Base-by-base conservation (phyloP, 805 yeast species). In the Pichia manshurica region DNA sequence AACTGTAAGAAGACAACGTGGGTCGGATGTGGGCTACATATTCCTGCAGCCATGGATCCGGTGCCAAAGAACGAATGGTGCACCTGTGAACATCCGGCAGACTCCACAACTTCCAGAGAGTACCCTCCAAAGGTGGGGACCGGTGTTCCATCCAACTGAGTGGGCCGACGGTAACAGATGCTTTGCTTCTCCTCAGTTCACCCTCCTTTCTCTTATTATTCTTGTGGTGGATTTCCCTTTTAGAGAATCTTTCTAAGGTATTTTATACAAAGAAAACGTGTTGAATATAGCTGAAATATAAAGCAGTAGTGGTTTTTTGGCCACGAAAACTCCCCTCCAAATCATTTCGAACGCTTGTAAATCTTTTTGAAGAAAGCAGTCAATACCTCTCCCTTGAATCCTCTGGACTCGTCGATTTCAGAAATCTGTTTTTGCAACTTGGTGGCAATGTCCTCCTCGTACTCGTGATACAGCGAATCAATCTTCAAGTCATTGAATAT, bases 331-430 rank as follows among this genome's bases (percentile, higher is more conserved):
- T 8, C 7, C 17, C 13, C 15, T 29, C 22, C 13, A 17, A 20
- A 32, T 42, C 79, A 91, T 73, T 91, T 93, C 53, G 82, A 78
- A 68, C 99, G 86, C 74, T 89, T 90, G 81, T 93, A 93, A 60
- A 93, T 86, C 72, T 93, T 93, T 66, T 79, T 75, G 61, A 93
- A 78, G 74, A 93, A 93, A 4, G 81, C 81, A 25, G 87, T 77
- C 57, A 93, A 74, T n/a, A 88, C 96, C 39, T 82, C 84, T 55
- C 77, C 79, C 70, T 87, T 91, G 70, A 93, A 86, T n/a, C 99
- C 99, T 62, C 95, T 81, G 20, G 85, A 73, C 70, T 91, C 98
- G 63, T 93, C 98, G 49, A 86, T 69, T 25, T 74, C 59, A n/a
- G 75, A 76, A 54, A 93, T 93, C 64, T 79, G 74, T 35, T 65